Percentiles rank a stretch among this genome's conserved stretches.
These are phyloP conservation scores for Eutrema heterophyllum DNA, from an alignment of 345 rosid genomes.

Conservation along the genomic window DNA sequence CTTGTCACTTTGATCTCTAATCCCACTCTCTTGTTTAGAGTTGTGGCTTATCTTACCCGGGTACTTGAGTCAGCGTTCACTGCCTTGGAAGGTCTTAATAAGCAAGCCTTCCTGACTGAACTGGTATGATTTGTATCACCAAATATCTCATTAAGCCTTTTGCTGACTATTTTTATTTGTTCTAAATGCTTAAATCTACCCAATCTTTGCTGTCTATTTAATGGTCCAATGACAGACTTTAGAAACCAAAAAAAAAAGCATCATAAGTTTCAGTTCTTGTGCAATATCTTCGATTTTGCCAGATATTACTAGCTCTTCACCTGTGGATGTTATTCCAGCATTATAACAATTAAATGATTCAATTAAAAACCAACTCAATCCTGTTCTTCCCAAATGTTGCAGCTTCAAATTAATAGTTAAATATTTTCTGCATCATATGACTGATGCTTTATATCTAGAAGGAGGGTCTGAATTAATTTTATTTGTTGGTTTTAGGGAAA, in stretches of 20 bases:
- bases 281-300: not conserved
- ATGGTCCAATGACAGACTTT: not conserved
- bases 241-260: not conserved
- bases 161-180: not conserved
- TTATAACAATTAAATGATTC: not conserved
- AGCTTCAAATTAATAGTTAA: not conserved
- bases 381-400: not conserved
- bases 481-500: constrained; percentile 55
- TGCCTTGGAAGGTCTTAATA: constrained; percentile 93
- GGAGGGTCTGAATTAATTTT: not conserved
- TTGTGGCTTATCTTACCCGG: constrained; percentile 95
- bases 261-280: not conserved
- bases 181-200: not conserved
- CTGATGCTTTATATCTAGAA: not conserved
- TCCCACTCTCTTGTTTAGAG: constrained; percentile 41
- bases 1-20: not conserved
- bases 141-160: constrained; percentile 8
- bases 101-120: constrained; percentile 95
- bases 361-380: not conserved
- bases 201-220: not conserved
- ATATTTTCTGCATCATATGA: not conserved
- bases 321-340: not conserved
- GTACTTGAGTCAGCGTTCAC: constrained; percentile 96
- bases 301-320: not conserved
- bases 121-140: constrained; percentile 50